Evolutionary conservation across 208 protist species (phyloP), one percentile per base, ranked within the genome.

Genomic region (Acanthamoeba castellanii): DNA sequence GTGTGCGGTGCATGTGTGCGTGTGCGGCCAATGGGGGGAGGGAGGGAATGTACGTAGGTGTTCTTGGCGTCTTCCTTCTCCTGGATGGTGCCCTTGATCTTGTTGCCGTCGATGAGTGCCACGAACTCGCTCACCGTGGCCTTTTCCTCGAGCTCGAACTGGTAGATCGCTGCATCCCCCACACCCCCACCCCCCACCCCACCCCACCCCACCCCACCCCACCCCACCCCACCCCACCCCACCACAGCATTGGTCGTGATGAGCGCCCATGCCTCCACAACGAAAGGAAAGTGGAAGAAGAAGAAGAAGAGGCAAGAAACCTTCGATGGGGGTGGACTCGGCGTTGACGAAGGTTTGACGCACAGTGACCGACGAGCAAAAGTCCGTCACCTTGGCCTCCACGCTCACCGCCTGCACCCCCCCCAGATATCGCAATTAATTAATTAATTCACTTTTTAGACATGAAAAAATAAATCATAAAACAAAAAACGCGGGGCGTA

Each of bases 141-240:
- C 87, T 95, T 95, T 25, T 97, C 97, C 92, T 98, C 95, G 4
- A 98, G 37, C 30, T 96, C 95, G 55, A 98, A 98, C 47, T 96
- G 92, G 76, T 96, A 96, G 34, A 92, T 45, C 0, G 85, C 85
- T 92, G 85, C 34, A n/a, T n/a, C n/a, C n/a, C n/a, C n/a, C n/a
- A n/a, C n/a, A n/a, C n/a, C n/a, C n/a, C n/a, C n/a, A n/a, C n/a
- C n/a, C n/a, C n/a, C n/a, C n/a, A n/a, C n/a, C n/a, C n/a, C n/a
- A n/a, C n/a, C n/a, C n/a, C n/a, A n/a, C n/a, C n/a, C n/a, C n/a
- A n/a, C n/a, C n/a, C n/a, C n/a, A n/a, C n/a, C n/a, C n/a, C n/a
- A n/a, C n/a, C n/a, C n/a, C n/a, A n/a, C n/a, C n/a, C n/a, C n/a
- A n/a, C n/a, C n/a, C n/a, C n/a, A n/a, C n/a, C n/a, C n/a, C n/a